Base-by-base conservation (phyloP, 2,329 filamentous ascomycete species). In the Trichoderma sp. region DNA sequence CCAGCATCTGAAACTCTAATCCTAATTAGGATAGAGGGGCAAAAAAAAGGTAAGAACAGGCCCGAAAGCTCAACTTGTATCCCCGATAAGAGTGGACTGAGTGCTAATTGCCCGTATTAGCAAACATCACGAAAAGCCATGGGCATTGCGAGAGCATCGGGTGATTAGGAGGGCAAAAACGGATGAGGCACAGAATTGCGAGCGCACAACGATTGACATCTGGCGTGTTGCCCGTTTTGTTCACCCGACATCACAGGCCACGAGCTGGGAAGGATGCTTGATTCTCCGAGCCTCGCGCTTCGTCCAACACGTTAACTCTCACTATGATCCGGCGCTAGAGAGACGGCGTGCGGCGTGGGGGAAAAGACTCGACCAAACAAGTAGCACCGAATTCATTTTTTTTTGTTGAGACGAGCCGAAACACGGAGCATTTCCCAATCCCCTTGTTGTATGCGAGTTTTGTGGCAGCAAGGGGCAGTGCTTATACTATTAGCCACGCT, bases 331-430 rank as follows among this genome's bases (percentile, higher is more conserved):
- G 56, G 66, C 56, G 39, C 66, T 69, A 69, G 32, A 26, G 28
- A 26, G 26, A 61, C 26, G 65, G 56, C 56, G 36, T 28, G 53
- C 51, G 51, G 67, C 67, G 67, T 70, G 67, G 67, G 67, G 67
- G 39, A 60, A 69, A 18, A 12, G 57, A 30, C 67, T 70, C 11
- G 57, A 58, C 30, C 1, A 57, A n/a, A 36, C 36, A n/a, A 53
- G 64, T 67, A 67, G 51, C 64, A 66, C 64, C 64, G 32, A 57
- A 53, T 61, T 8, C 3, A 18, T 53, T 62, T 70, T 70, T 69
- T 70, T 69, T 69, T 70, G 67, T 70, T 70, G 67, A 70, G 67
- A 34, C 24, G 39, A 61, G 67, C 67, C 67, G 67, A 70, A 70
- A 62, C 67, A 70, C 67, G 67, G 67, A 70, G 67, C 39, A 18